Evolutionary conservation across 2,329 filamentous ascomycete species (phyloP).

Genomic region (Penicillium glabrum): DNA sequence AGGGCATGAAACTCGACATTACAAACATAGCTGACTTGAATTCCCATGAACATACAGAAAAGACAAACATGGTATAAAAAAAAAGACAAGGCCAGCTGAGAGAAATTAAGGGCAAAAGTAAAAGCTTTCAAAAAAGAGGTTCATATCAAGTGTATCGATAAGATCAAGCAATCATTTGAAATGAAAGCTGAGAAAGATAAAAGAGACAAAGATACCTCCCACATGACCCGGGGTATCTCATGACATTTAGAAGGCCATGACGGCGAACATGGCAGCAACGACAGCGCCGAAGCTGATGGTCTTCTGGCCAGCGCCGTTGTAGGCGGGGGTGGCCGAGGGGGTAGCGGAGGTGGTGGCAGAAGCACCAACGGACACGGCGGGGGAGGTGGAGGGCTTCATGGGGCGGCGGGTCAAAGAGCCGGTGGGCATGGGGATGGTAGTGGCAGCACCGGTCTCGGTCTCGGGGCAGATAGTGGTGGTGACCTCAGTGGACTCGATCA

Average conservation of each 20-base stretch:
- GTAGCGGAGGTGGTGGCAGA: conserved; percentile 5
- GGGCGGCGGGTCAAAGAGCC: conserved; percentile 7
- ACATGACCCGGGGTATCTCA: not conserved
- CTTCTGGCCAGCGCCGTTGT: conserved; percentile 37
- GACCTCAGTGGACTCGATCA: not conserved
- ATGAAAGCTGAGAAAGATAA: conserved; percentile 9
- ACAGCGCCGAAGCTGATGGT: conserved; percentile 36
- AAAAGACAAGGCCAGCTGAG: conserved; percentile 13
- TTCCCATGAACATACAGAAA: conserved; percentile 9
- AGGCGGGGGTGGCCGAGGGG: conserved; percentile 15
- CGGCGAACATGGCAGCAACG: conserved; percentile 34
- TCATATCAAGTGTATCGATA: conserved; percentile 9
- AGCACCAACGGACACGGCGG: not conserved
- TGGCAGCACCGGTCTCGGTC: conserved; percentile 11
- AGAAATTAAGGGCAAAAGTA: conserved; percentile 1
- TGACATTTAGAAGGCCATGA: conserved; percentile 35
- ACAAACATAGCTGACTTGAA: conserved; percentile 17
- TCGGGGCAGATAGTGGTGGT: conserved; percentile 22
- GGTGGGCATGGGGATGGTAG: conserved; percentile 4
- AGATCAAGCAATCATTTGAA: not conserved
- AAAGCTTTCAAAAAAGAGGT: conserved; percentile 7
- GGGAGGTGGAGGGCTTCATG: conserved; percentile 7
- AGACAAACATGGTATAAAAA: conserved; percentile 16
- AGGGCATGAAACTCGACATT: conserved; percentile 16
- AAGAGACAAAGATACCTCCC: not conserved